These are phyloP conservation scores for Diaporthe ilicicola DNA, from an alignment of 2,329 filamentous ascomycete genomes.

Conservation along the genomic window DNA sequence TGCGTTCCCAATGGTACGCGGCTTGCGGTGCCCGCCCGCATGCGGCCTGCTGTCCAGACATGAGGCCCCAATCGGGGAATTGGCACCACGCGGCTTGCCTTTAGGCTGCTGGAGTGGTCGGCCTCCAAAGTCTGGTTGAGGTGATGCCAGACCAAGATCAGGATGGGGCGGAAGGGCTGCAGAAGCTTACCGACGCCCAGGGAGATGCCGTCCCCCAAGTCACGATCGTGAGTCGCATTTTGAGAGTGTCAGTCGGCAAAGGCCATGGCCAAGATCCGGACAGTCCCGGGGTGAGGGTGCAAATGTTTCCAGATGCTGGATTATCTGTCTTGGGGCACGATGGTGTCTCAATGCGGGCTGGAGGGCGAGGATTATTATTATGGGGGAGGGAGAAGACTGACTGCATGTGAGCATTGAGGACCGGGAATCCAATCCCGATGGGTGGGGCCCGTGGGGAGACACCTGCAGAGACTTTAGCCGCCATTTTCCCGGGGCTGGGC, in stretches of 20 bases:
- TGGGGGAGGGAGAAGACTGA: neutral
- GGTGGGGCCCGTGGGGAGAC: conserved; percentile 17
- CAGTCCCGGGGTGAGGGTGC: neutral
- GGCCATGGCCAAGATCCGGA: neutral
- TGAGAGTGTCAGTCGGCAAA: conserved; percentile 5
- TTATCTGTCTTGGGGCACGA: neutral
- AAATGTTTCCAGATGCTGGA: neutral
- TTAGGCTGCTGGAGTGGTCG: conserved; percentile 12
- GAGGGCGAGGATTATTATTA: neutral
- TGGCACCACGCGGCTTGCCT: conserved; percentile 4
- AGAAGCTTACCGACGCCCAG: conserved; percentile 1
- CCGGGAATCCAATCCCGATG: conserved; percentile 1
- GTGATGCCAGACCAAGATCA: neutral
- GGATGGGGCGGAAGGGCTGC: conserved; percentile 6
- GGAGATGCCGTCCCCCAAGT: neutral
- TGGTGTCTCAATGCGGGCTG: neutral
- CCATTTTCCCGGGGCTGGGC: conserved; percentile 9
- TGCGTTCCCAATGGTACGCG: no score
- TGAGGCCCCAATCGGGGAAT: conserved; percentile 7
- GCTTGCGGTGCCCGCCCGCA: neutral
- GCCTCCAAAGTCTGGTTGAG: conserved; percentile 12
- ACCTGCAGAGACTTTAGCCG: conserved; percentile 18
- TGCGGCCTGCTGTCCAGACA: neutral
- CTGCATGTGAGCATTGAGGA: neutral
- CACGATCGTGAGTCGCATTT: neutral